Evolutionary conservation across 1,284 basidiomycete genomes (phyloP), one percentile per base, ranked within the genome.

Genomic region (Austroboletus rostrupii): DNA sequence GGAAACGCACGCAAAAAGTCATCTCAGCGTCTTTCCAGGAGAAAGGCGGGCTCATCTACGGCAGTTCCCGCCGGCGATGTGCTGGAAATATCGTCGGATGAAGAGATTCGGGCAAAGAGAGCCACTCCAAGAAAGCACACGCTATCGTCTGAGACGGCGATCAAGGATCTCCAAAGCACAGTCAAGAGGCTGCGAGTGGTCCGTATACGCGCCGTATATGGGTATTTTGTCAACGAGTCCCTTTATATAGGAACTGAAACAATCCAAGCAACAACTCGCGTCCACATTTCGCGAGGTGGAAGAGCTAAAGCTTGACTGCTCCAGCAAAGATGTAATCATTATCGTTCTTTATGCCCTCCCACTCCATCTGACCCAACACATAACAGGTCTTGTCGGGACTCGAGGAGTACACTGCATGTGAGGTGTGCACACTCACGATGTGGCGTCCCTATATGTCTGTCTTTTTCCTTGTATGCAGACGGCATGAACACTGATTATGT

Each of bases 401-500:
- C 1, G 79, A 81, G 31, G 84, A 87, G 31, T 57, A 70, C 42
- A 61, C 80, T 8, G 72, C 64, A 40, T 88, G 85, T 59, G 81
- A 83, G 55, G 77, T 87, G 41, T 88, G 85, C 60, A 72, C 75
- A 0, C 52, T 67, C 29, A 75, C 73, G 51, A 78, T 87, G 77
- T 85, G 81, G 80, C 69, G 70, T 12, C 85, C 85, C 0, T 82
- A 78, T 56, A 70, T 75, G 84, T 86, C 58, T 45, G 83, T 71
- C 54, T 36, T 43, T 12, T 32, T 45, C 44, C 45, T 29, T 44
- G 42, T 48, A 45, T 41, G 44, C 41, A 9, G 39, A 14, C 17
- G 40, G 50, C 12, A 23, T 8, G 7, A 12, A 7, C 29, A n/a
- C 49, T 51, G 50, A 54, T 32, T 29, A 41, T 28, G 28, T 50